Conservation (phyloP, 495 filamentous ascomycete species). For the Trypethelium eluteriae region DNA sequence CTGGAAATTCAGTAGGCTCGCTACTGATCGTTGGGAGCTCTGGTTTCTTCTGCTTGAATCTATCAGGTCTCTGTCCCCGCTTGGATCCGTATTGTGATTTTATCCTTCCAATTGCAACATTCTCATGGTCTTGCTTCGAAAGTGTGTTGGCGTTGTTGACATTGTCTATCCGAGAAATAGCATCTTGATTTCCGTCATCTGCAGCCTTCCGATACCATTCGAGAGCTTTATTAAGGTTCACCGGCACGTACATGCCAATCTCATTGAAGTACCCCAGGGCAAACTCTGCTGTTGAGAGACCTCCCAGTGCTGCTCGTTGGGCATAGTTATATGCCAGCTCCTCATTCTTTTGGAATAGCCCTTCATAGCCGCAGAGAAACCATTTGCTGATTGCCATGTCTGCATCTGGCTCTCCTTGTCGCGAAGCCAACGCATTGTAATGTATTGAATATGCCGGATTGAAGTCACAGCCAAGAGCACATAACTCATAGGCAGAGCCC, state of each 20-base stretch:
- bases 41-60: conserved; percentile 44
- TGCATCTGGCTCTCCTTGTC: conserved; percentile 82
- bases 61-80: conserved; percentile 59
- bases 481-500: conserved; percentile 91
- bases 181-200: conserved; percentile 87
- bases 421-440: conserved; percentile 88
- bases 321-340: conserved; percentile 87
- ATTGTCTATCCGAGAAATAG: conserved; percentile 69
- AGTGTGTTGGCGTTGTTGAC: conserved; percentile 79
- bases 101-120: conserved; percentile 80
- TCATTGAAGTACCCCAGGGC: conserved; percentile 97
- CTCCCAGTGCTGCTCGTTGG: conserved; percentile 68
- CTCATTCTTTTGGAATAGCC: conserved; percentile 89
- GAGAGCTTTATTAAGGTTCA: conserved; percentile 73
- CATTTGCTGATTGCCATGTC: conserved; percentile 97
- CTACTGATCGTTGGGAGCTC: conserved; percentile 3
- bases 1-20: conserved; percentile 6
- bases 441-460: conserved; percentile 85
- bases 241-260: conserved; percentile 79
- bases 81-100: conserved; percentile 88
- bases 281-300: conserved; percentile 86
- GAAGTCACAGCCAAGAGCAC: conserved; percentile 89
- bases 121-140: conserved; percentile 85
- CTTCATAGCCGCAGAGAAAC: conserved; percentile 93
- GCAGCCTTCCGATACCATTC: conserved; percentile 88